Base-by-base conservation (phyloP, 192 early-diverging fungal species). In the Physocladia obscura region DNA sequence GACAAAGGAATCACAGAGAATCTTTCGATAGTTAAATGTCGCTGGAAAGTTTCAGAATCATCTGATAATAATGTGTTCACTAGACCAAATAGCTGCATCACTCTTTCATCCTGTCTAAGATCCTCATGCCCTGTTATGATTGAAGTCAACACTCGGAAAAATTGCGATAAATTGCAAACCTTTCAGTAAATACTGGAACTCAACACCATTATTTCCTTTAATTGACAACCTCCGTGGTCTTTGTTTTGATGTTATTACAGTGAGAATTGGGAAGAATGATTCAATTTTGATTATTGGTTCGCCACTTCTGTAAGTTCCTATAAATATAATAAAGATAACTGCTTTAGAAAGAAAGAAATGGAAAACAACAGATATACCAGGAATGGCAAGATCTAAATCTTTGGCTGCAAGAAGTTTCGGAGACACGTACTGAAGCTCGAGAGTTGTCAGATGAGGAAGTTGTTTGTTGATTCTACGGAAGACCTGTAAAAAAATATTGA, bases 61-160 rank as follows among this genome's bases (percentile, higher is more conserved):
- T 79, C 79, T 3, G 78, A 79, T 0, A 98, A 83, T 26, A 97
- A 71, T 2, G 94, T 95, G 76, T 97, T 98, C 39, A 98, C 92
- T 27, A 98, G 87, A 17, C 93, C 95, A 83, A 98, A 98, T 35
- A 97, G 72, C 77, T 98, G 96, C 95, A 98, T 98, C 13, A 94
- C 95, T 50, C 97, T 90, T 81, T 99, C 97, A 72, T 99, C 97
- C 76, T 97, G 95, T 49, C 96, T 90, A 47, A 99, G 75, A 84
- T 99, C 97, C 77, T 99, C 97, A 69, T 95, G 94, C n/a, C 84
- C 78, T 79, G 19, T 6, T 36, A 19, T 22, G 3, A 8, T 44
- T 44, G n/a, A 13, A 8, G n/a, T 44, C 21, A 62, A n/a, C 1
- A 49, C 21, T 44, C 34, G 24, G 71, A 8, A 37, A 26, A 78